A percentile compares a stretch with the other conserved stretches of the same genome.
Evolutionary conservation across 352 stramenopile genomes (phyloP).

Genomic region (Phytophthora sojae): DNA sequence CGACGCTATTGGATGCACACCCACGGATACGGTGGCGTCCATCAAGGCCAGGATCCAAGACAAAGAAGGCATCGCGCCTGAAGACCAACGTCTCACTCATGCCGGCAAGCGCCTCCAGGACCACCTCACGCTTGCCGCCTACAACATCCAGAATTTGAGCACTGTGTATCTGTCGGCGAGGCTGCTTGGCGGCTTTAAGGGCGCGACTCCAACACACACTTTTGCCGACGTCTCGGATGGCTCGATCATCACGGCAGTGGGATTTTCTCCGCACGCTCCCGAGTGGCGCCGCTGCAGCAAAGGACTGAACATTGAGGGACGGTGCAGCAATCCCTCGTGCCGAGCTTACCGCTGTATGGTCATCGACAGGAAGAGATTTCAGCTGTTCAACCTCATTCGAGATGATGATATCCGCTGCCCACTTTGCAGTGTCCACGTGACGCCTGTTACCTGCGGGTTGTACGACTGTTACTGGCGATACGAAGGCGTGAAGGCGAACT

Average conservation of each 20-base stretch:
- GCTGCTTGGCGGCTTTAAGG: background rate
- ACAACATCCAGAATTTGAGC: slow-evolving; percentile 10
- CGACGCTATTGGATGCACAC: background rate
- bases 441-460: slow-evolving; percentile 40
- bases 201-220: background rate
- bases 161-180: background rate
- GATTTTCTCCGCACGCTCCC: slow-evolving; percentile 17
- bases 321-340: slow-evolving; percentile 22
- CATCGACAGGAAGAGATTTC: slow-evolving; percentile 21
- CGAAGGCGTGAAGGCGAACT: slow-evolving; percentile 25
- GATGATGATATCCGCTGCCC: slow-evolving; percentile 19
- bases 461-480: slow-evolving; percentile 48
- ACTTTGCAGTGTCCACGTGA: slow-evolving; percentile 22
- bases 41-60: slow-evolving; percentile 17
- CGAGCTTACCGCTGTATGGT: slow-evolving; percentile 26
- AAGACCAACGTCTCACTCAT: slow-evolving; percentile 14
- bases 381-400: slow-evolving; percentile 31
- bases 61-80: slow-evolving; percentile 5
- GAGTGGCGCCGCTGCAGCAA: slow-evolving; percentile 12
- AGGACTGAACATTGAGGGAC: slow-evolving; percentile 46
- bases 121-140: slow-evolving; percentile 3
- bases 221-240: background rate
- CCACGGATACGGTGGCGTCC: background rate
- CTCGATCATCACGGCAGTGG: background rate
- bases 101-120: slow-evolving; percentile 17